Evolutionary conservation across 805 yeast species (phyloP).

Genomic region (Metschnikowia koreensis): DNA sequence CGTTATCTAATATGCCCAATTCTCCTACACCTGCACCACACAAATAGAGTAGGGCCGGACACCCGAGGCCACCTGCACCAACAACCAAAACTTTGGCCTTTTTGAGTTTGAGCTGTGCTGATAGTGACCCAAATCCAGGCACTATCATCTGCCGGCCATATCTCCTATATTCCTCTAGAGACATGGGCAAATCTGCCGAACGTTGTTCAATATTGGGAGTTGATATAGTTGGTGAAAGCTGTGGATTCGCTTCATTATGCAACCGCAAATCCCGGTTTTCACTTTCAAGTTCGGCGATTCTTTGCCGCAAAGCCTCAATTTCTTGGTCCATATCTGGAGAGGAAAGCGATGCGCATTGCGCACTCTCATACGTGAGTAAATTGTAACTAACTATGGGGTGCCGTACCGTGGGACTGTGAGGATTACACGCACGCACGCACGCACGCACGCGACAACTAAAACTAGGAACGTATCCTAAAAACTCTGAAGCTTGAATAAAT

Average conservation of each 20-base stretch:
- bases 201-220: not conserved
- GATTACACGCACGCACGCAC: too few species aligned
- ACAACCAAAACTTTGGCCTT: slow-evolving; percentile 64
- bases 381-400: not conserved
- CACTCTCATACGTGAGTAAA: not conserved
- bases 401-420: too few species aligned
- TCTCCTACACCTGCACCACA: slow-evolving; percentile 86
- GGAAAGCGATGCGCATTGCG: not conserved
- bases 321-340: slow-evolving; percentile 6
- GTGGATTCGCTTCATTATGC: not conserved
- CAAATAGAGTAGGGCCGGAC: slow-evolving; percentile 83
- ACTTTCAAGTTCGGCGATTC: slow-evolving; percentile 20
- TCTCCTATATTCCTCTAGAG: slow-evolving; percentile 68
- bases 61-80: slow-evolving; percentile 97
- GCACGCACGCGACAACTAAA: too few species aligned
- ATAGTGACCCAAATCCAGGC: slow-evolving; percentile 61
- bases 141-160: slow-evolving; percentile 97
- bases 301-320: slow-evolving; percentile 23
- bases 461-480: too few species aligned
- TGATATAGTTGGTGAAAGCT: not conserved
- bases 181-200: slow-evolving; percentile 12
- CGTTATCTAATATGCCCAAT: slow-evolving; percentile 86
- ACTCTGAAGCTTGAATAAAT: too few species aligned
- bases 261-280: slow-evolving; percentile 17
- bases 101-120: slow-evolving; percentile 57